Conservation (phyloP, 2,329 filamentous ascomycete genomes). For the Monilinia polystroma region DNA sequence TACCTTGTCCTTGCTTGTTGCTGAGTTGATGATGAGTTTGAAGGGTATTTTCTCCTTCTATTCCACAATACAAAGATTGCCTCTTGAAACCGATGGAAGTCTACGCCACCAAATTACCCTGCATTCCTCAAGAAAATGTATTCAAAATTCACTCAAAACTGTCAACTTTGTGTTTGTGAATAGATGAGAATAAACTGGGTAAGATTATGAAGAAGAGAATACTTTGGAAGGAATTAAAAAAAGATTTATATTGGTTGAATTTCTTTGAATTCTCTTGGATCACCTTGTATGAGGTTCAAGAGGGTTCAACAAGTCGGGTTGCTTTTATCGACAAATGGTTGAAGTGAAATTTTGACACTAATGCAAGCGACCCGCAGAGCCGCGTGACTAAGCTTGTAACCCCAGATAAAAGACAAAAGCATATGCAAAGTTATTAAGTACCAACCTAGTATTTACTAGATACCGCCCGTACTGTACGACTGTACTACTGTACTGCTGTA, state of each 20-base stretch:
- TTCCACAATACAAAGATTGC: too few relatives aligned
- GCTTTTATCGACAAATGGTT: not conserved
- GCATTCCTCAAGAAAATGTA: not conserved
- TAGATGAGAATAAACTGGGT: not conserved
- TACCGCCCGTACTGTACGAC: not conserved
- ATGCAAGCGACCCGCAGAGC: conserved; percentile 38
- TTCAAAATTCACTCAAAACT: not conserved
- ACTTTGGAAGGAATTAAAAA: not conserved
- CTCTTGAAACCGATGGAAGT: too few relatives aligned
- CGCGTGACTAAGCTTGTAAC: conserved; percentile 25
- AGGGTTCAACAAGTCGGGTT: not conserved
- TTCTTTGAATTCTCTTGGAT: not conserved
- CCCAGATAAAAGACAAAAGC: not conserved
- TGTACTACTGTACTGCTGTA: too few relatives aligned
- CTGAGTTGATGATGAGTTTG: too few relatives aligned
- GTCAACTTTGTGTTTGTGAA: not conserved
- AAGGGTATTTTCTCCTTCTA: too few relatives aligned
- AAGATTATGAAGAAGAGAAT: not conserved
- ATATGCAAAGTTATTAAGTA: not conserved
- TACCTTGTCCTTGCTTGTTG: not conserved
- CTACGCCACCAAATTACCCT: not conserved
- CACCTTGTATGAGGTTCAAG: not conserved
- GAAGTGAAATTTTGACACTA: conserved; percentile 26
- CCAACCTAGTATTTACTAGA: not conserved
- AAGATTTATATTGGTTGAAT: not conserved